Percentiles rank a stretch among this genome's conserved stretches.
phyloP scores from a whole-genome alignment of 1,284 basidiomycete species.

The Malassezia obtusa region DNA sequence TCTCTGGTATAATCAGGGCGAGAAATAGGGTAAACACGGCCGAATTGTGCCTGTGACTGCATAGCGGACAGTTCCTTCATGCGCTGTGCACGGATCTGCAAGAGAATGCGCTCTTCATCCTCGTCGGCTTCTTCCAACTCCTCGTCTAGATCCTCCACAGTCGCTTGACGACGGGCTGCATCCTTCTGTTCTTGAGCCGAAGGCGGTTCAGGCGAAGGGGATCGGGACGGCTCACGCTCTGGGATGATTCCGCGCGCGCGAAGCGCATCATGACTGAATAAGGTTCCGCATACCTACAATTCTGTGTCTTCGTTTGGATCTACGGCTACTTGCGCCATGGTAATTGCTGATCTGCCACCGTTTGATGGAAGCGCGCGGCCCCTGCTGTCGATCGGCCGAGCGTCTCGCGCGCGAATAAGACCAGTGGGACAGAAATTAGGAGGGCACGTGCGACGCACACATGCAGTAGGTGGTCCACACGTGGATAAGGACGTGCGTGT shows the following conservation, averaged over 20 bases:
- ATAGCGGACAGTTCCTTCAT: conserved; percentile 60
- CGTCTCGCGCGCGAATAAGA: background rate
- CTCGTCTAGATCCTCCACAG: conserved; percentile 28
- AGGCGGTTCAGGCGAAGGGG: conserved; percentile 40
- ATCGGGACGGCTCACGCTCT: conserved; percentile 39
- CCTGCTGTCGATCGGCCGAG: background rate
- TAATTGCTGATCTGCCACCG: background rate
- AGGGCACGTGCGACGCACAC: background rate
- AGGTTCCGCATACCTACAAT: conserved; percentile 20
- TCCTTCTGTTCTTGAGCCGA: conserved; percentile 22
- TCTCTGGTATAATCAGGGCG: conserved; percentile 88
- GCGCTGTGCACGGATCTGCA: conserved; percentile 60
- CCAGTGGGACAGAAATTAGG: no score
- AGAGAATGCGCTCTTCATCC: conserved; percentile 66
- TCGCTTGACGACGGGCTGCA: conserved; percentile 26
- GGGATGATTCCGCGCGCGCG: conserved; percentile 45
- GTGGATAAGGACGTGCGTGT: background rate
- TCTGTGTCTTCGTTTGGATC: conserved; percentile 39
- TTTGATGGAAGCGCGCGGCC: no score
- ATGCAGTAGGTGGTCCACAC: background rate
- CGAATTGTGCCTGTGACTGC: conserved; percentile 64
- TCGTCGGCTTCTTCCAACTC: conserved; percentile 50
- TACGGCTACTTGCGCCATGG: conserved; percentile 29
- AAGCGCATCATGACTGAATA: conserved; percentile 38
- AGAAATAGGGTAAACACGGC: conserved; percentile 73